phyloP scores from a whole-genome alignment of 1,284 basidiomycete genomes.

The Pisolithus thermaeus region DNA sequence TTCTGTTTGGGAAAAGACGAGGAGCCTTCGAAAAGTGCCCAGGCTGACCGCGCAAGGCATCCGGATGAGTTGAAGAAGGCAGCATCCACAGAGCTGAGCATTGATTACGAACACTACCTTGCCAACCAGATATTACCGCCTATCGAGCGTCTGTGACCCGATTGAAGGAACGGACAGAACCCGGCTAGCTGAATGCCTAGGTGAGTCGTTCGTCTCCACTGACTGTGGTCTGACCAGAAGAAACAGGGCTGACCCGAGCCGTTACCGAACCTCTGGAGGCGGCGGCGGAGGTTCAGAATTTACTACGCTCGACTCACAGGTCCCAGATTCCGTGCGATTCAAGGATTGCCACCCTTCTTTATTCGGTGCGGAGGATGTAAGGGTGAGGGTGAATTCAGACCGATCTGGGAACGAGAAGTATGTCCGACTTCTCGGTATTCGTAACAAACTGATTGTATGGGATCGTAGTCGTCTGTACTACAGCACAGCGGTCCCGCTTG shows the following conservation, averaged over 20 bases:
- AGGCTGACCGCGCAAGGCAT: slow-evolving; percentile 90
- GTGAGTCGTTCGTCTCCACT: slow-evolving; percentile 36
- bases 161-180: slow-evolving; percentile 95
- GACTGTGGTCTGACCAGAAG: slow-evolving; percentile 3
- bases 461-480: slow-evolving; percentile 43
- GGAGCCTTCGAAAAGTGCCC: slow-evolving; percentile 67
- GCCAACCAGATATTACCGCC: slow-evolving; percentile 92
- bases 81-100: slow-evolving; percentile 53
- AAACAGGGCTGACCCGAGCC: slow-evolving; percentile 85
- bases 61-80: slow-evolving; percentile 86
- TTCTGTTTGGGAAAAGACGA: slow-evolving; percentile 79
- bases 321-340: slow-evolving; percentile 86
- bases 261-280: slow-evolving; percentile 53
- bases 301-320: slow-evolving; percentile 83
- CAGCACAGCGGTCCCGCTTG: slow-evolving; percentile 47
- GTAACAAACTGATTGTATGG: not conserved
- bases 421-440: slow-evolving; percentile 12
- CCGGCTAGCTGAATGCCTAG: slow-evolving; percentile 91
- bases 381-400: slow-evolving; percentile 56
- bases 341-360: slow-evolving; percentile 65
- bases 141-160: slow-evolving; percentile 90
- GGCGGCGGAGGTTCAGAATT: slow-evolving; percentile 67
- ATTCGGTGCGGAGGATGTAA: slow-evolving; percentile 75
- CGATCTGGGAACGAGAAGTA: slow-evolving; percentile 63
- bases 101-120: slow-evolving; percentile 92